Evolutionary conservation across 2,329 filamentous ascomycete genomes (phyloP), one percentile per base, ranked within the genome.

Genomic region (Clarireedia hainanense): DNA sequence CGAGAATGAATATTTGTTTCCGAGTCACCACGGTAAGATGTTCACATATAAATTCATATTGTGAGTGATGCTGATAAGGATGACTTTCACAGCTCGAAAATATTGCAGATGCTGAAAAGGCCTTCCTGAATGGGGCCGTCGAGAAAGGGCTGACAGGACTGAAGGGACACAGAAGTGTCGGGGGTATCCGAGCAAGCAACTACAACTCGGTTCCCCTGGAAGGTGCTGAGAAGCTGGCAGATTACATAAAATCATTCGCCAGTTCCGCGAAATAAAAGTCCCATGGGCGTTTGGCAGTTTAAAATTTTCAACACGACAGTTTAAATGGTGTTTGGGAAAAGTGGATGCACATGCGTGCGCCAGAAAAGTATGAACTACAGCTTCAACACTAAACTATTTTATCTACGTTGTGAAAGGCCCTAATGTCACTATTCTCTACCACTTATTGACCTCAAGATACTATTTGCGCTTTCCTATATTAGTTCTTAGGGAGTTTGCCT

Each of bases 1-100:
- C 89, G 64, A 78, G 90, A 55, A 96, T 97, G 88, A 97, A 97
- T 73, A 88, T 97, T 57, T 96, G 91, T 77, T 96, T 96, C 78
- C 78, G 91, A 15, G 79, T 95, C 64, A 61, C 56, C 10, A 76
- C 75, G 67, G 76, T 73, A 65, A 57, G 70, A 59, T 37, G 3
- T 43, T 26, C 5, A 5, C n/a, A 36, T 23, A 14, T 14, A 14
- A 2, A 17, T 3, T 15, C n/a, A 3, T 14, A 42, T 7, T 1
- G 20, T 43, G 45, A 23, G 42, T 12, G 27, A 34, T 10, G 4
- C 23, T 47, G 12, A 47, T 26, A 30, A 7, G 7, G 15, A 42
- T 42, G 17, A 6, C 15, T 24, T 23, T 54, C 20, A 14, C 55
- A 64, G 64, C 5, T 45, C 6, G 80, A 78, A 46, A 81, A 85